phyloP scores from a whole-genome alignment of 2,329 filamentous ascomycete genomes.

The Trichoderma sp. region DNA sequence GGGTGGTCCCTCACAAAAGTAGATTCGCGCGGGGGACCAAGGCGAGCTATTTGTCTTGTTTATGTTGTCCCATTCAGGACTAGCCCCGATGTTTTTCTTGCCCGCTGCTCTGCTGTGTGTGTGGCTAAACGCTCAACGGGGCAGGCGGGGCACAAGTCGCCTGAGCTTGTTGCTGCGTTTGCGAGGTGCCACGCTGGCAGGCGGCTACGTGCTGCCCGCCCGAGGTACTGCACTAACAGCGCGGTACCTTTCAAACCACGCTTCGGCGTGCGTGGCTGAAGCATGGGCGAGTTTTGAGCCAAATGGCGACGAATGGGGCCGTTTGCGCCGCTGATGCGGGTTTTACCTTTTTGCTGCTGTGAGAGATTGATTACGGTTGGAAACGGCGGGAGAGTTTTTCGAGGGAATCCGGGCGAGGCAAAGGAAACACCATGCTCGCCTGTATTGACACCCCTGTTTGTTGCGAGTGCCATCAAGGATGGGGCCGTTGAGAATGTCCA shows the following conservation, averaged over 20 bases:
- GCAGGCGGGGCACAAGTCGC: constrained; percentile 9
- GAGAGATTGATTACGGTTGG: background rate
- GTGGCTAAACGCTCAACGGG: constrained; percentile 2
- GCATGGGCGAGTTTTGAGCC: background rate
- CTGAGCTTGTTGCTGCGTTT: constrained; percentile 7
- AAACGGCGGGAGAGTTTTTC: background rate
- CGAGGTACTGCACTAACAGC: constrained; percentile 1
- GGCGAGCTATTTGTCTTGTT: constrained; percentile 21
- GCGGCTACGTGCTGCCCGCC: background rate
- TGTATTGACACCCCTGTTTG: background rate
- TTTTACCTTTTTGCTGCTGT: background rate
- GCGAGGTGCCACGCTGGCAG: constrained; percentile 4
- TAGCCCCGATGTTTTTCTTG: background rate
- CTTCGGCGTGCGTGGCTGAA: background rate
- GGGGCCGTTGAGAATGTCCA: background rate
- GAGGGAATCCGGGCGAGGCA: background rate
- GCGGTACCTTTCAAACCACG: background rate
- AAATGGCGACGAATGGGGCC: background rate
- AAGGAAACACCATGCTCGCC: background rate
- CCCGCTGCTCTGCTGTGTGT: background rate
- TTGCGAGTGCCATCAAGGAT: background rate
- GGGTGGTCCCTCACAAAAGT: background rate
- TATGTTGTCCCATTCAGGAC: constrained; percentile 21
- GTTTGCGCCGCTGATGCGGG: constrained; percentile 13
- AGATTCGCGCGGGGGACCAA: constrained; percentile 4